These are phyloP conservation scores for Myochromella boudieri DNA, from an alignment of 768 basidiomycete genomes.

Conservation along the genomic window DNA sequence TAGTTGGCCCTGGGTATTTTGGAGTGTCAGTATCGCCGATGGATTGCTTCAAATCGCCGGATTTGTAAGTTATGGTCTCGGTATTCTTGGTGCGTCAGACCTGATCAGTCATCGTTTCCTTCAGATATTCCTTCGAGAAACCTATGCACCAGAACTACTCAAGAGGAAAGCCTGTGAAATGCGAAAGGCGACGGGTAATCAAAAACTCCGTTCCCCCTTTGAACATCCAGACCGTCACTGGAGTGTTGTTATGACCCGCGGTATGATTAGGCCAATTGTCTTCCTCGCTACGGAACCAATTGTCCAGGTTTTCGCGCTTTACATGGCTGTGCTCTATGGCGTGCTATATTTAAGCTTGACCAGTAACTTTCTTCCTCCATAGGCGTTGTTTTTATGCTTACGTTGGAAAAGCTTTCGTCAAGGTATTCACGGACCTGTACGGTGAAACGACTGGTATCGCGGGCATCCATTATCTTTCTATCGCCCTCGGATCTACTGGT, in stretches of 20 bases:
- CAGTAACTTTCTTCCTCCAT: constrained; percentile 25
- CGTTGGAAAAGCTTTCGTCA: constrained; percentile 45
- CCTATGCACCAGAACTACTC: constrained; percentile 52
- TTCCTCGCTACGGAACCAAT: constrained; percentile 59
- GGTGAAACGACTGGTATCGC: constrained; percentile 49
- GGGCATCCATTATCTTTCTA: constrained; percentile 61
- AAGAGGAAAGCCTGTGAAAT: constrained; percentile 36
- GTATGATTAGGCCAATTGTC: constrained; percentile 57
- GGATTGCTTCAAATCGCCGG: constrained; percentile 46
- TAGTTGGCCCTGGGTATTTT: constrained; percentile 65
- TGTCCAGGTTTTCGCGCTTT: constrained; percentile 56
- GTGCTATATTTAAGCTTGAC: constrained; percentile 40
- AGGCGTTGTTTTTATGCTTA: constrained; percentile 3
- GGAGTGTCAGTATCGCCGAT: constrained; percentile 53
- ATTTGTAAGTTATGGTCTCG: constrained; percentile 36
- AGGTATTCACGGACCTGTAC: constrained; percentile 50
- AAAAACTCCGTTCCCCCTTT: constrained; percentile 39
- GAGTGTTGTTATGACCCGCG: constrained; percentile 41
- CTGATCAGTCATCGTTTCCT: not conserved
- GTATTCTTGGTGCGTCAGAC: not conserved
- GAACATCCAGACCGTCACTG: constrained; percentile 40
- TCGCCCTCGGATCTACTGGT: constrained; percentile 52
- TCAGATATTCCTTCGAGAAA: constrained; percentile 31
- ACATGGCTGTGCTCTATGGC: constrained; percentile 62
- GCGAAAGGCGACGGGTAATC: constrained; percentile 30